Base-by-base conservation (phyloP, 345 rosid species). In the Rhizophora apiculata region DNA sequence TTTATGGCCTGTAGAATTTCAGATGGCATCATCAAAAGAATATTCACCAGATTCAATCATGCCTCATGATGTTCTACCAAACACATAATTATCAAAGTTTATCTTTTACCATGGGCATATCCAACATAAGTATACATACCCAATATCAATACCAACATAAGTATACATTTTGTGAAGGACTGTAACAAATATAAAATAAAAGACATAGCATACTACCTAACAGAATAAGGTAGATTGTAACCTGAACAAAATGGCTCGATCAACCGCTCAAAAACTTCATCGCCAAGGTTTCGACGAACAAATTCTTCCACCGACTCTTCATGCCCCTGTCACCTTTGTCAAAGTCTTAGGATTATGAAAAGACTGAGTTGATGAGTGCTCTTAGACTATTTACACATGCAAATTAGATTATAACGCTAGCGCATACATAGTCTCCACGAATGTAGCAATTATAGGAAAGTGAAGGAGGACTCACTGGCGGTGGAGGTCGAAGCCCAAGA, bases 211-310 rank as follows among this genome's bases (percentile, higher is more conserved):
- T 6, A 32, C 8, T 32, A 30, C 61, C 53, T 53, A 24, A 34
- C 21, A 29, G 4, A 24, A 55, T 16, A 19, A 18, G 19, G 31
- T 19, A 56, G 11, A 37, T 32, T 6, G 68, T 62, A 71, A 89
- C 97, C 97, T 80, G 96, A 89, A 85, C 97, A 94, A 83, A 94
- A 91, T n/a, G 98, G 96, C 79, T 94, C 96, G 37, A 94, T 91
- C 37, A 94, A 76, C 69, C 96, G 95, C 80, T 94, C 96, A 70
- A 94, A 91, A 68, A 92, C 97, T 85, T 92, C 97, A 59, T 74
- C 85, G 4, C 99, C 99, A 32, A 92, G 93, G 74, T 92, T 92
- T 69, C 99, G 90, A 55, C 96, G 86, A 32, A 92, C 99, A 78
- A 94, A 94, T 86, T 91, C 96, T 78, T 89, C 97, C 67, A 89